Base-by-base conservation (phyloP, 129 eudicot genomes). In the Lactuca saligna region DNA sequence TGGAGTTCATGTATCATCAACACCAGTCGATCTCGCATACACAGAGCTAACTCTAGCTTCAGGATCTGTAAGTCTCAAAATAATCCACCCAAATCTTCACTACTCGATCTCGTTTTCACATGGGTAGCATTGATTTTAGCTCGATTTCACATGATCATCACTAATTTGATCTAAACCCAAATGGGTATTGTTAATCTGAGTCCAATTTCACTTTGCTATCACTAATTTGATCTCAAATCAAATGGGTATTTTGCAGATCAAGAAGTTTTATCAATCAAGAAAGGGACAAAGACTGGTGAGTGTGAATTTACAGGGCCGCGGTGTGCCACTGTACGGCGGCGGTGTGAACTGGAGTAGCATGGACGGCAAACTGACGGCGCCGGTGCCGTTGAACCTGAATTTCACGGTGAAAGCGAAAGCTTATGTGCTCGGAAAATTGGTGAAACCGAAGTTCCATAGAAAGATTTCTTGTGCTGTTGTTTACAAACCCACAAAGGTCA, bases 1-100 rank as follows among this genome's bases (percentile, higher is more conserved):
- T 15, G 99, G 99, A 4, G 91, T 90, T 42, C 99, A 94, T 70
- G 99, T 94, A 0, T 73, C 88, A 16, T 83, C 99, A 1, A 75
- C 99, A 8, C 87, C 97, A 7, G 17, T 94, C 7, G 90, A 85
- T 79, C 90, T 94, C 13, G 71, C 93, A 2, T 94, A 79, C 41
- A 65, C 84, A 0, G 66, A 90, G 35, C 87, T 89, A 63, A 78
- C 83, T 32, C 61, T 94, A 5, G 99, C 97, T 7, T 66, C 82
- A 17, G 99, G 99, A 79, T 64, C 61, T 25, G 99, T 94, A 90
- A 81, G 96, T 62, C 32, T n/a, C 59, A 6, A 14, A 11, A 32
- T 3, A 53, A 4, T 48, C 8, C 2, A 7, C 11, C 42, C 17
- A 9, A 39, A 5, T 68, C 17, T 50, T 50, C 4, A 11, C 8